Base-by-base conservation (phyloP, 2,329 filamentous ascomycete genomes). In the Penicillium vulpinum region DNA sequence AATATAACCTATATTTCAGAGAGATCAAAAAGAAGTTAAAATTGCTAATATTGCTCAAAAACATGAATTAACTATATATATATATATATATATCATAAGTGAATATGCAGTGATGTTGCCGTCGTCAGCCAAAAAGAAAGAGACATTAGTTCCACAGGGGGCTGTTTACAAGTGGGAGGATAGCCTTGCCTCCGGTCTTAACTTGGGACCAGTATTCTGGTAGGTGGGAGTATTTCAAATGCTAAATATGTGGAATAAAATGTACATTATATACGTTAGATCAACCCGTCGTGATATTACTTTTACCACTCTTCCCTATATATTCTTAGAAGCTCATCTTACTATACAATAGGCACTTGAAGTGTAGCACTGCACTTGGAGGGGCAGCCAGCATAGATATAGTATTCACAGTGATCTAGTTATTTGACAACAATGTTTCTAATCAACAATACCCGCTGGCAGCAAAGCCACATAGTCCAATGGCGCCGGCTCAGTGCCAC, bases 381-480 rank as follows among this genome's bases (percentile, higher is more conserved):
- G 7, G 16, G 5, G 6, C 5, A 46, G 15, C 5, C 13, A 46
- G 24, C 18, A n/a, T 46, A 16, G 9, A 31, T 45, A 31, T 16
- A n/a, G n/a, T n/a, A 31, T 29, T 29, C n/a, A 45, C 13, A 31
- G n/a, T 31, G n/a, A 31, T 21, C n/a, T 31, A 45, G 26, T 45
- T 7, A 38, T 38, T 24, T 15, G 3, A 9, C n/a, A 38, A 15
- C 13, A 38, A 3, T 16, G 18, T 4, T 39, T 35, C 36, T 73
- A 87, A 69, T 87, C 85, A 15, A 85, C 75, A 24, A 84, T 70
- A 0, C 84, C 85, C 3, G 71, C 65, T 0, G 87, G 87, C 56
- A 90, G 67, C 47, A 90, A 72, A 4, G 81, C 80, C 40, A 90
- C 72, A 70, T 90, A 90, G 73, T 90, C 87, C 59, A 90, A 52